Conservation (phyloP, 129 eudicot genomes). For the Sambucus nigra region DNA sequence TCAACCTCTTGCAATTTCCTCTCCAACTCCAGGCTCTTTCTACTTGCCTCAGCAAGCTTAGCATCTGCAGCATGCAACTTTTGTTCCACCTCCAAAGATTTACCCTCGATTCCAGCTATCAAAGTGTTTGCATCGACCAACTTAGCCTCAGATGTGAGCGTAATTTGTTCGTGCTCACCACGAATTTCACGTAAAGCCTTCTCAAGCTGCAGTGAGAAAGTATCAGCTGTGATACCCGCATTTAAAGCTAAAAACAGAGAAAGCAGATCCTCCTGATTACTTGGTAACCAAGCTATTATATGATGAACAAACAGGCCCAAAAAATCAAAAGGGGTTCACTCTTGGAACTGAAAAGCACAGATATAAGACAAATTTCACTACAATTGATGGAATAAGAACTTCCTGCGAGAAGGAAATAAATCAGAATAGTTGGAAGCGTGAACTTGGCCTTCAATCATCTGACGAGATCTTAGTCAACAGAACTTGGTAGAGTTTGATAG, state of each 20-base stretch:
- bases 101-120: conserved; percentile 47
- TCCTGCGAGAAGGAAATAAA: no score
- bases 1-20: conserved; percentile 70
- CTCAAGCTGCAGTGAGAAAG: conserved; percentile 56
- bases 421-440: no score
- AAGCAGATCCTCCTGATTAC: not conserved
- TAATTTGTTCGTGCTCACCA: conserved; percentile 48
- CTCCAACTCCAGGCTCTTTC: conserved; percentile 68
- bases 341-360: no score
- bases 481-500: no score
- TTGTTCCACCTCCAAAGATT: conserved; percentile 53
- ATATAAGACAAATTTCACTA: no score
- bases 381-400: no score
- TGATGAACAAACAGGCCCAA: not conserved
- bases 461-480: no score
- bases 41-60: conserved; percentile 65
- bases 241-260: not conserved
- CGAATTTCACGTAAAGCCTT: conserved; percentile 52
- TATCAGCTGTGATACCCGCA: not conserved
- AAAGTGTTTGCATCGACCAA: conserved; percentile 51
- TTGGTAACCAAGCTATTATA: not conserved
- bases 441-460: no score
- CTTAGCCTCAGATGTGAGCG: conserved; percentile 38
- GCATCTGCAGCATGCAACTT: conserved; percentile 64
- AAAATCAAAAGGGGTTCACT: no score